Evolutionary conservation across 306 rosid genomes (phyloP), one percentile per base, ranked within the genome.

Genomic region (Castanospermum australe): DNA sequence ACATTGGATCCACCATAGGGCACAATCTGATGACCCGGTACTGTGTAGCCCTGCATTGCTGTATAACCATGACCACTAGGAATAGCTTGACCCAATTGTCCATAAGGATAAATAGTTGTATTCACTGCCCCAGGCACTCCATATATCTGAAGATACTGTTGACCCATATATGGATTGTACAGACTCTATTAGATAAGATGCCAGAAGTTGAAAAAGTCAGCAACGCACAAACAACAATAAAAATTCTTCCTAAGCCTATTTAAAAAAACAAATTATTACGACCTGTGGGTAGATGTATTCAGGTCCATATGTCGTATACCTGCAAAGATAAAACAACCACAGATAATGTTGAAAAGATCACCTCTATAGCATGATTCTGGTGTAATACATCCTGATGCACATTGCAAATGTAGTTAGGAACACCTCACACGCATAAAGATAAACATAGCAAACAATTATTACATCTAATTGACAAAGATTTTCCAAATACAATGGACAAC

Each of bases 281-380:
- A 94, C 98, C 97, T 94, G 98, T 48, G 88, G 89, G 76, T 89
- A 92, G 78, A 77, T 41, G 75, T 86, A 92, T 47, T 94, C 98
- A n/a, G 93, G 95, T 77, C 97, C 98, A 81, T 92, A 91, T 39
- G 97, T 25, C 63, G 94, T 83, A 89, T 92, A 94, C 88, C 98
- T 94, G 90, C 90, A 87, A 56, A 68, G 67, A 82, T 39, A 84
- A 86, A 82, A 86, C 67, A 81, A 80, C 75, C 86, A 80, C 47
- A 76, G 71, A 48, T 83, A 75, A 61, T 63, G 79, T 73, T 79
- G 76, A 39, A 84, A 81, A 70, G 77, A 82, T 75, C 81, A 77
- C 79, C 85, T 83, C 39, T 25, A 83, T 32, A 82, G 83, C 82
- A 82, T 47, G 80, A 79, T 78, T 65, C 76, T 79, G 73, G 84